These are phyloP conservation scores for Euphorbia peplus DNA, from an alignment of 345 rosid species.

Conservation along the genomic window DNA sequence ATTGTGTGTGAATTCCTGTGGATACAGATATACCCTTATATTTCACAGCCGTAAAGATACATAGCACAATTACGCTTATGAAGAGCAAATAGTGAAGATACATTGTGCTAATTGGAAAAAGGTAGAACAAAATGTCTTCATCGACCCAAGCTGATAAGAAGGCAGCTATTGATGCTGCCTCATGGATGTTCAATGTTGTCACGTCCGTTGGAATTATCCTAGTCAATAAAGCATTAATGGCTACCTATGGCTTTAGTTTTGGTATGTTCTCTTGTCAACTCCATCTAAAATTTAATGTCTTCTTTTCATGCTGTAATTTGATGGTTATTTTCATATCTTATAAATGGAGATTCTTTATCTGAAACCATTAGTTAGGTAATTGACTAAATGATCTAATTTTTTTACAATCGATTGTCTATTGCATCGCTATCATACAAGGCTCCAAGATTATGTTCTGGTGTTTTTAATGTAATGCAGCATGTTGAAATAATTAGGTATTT, in stretches of 20 bases:
- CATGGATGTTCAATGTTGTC: constrained; percentile 97
- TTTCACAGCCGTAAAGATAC: background rate
- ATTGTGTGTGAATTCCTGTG: background rate
- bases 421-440: background rate
- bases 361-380: background rate
- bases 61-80: constrained; percentile 17
- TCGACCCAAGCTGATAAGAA: constrained; percentile 71
- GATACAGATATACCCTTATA: constrained; percentile 2
- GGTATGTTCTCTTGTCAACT: constrained; percentile 42
- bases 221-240: constrained; percentile 96
- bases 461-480: background rate
- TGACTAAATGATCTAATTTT: background rate
- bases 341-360: background rate
- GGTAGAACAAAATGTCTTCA: constrained; percentile 46
- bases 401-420: background rate
- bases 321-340: too few relatives aligned
- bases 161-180: constrained; percentile 77
- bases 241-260: constrained; percentile 84
- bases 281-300: constrained; percentile 3
- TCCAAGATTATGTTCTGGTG: background rate
- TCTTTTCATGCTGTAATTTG: background rate
- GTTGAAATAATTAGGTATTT: background rate
- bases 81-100: constrained; percentile 26
- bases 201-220: constrained; percentile 97
- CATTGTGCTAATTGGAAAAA: constrained; percentile 25